Conservation (phyloP, 495 filamentous ascomycete species). For the Penicillium ochrochloron region DNA sequence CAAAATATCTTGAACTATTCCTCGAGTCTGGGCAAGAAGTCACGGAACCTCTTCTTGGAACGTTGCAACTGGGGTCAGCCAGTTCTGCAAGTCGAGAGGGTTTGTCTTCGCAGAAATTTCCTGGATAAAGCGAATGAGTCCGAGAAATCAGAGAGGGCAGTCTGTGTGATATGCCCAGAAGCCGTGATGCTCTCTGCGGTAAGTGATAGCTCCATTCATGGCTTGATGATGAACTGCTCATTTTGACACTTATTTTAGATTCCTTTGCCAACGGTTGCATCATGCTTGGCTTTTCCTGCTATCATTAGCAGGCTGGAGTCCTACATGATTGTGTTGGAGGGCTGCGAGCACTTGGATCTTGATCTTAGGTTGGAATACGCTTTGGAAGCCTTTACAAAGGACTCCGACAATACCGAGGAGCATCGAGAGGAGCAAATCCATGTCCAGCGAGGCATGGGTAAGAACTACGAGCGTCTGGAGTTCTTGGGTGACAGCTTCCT, state of each 20-base stretch:
- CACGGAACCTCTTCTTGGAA: constrained; percentile 45
- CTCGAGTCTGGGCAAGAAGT: constrained; percentile 60
- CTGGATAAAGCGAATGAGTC: constrained; percentile 65
- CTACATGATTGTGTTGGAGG: constrained; percentile 79
- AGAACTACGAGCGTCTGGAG: constrained; percentile 94
- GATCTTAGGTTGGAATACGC: constrained; percentile 69
- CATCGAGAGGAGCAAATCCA: constrained; percentile 72
- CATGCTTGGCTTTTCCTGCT: constrained; percentile 75
- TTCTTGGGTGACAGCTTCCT: constrained; percentile 94
- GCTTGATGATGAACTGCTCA: not conserved
- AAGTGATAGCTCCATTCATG: constrained; percentile 36
- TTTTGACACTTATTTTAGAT: constrained; percentile 50
- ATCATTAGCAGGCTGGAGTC: constrained; percentile 84
- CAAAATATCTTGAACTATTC: constrained; percentile 69
- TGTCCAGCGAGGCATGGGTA: constrained; percentile 87
- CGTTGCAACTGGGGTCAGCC: constrained; percentile 67
- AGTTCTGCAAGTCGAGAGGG: constrained; percentile 73
- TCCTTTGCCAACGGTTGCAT: constrained; percentile 64
- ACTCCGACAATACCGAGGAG: constrained; percentile 88
- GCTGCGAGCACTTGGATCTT: constrained; percentile 62
- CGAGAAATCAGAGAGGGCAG: constrained; percentile 49
- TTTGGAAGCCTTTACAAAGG: constrained; percentile 91
- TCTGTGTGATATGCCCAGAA: constrained; percentile 59
- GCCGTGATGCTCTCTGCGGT: constrained; percentile 76
- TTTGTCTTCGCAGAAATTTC: constrained; percentile 79